Percentiles rank a stretch among this genome's conserved stretches.
Conservation (phyloP, 345 rosid genomes). For the Sisymbrium altissimum region DNA sequence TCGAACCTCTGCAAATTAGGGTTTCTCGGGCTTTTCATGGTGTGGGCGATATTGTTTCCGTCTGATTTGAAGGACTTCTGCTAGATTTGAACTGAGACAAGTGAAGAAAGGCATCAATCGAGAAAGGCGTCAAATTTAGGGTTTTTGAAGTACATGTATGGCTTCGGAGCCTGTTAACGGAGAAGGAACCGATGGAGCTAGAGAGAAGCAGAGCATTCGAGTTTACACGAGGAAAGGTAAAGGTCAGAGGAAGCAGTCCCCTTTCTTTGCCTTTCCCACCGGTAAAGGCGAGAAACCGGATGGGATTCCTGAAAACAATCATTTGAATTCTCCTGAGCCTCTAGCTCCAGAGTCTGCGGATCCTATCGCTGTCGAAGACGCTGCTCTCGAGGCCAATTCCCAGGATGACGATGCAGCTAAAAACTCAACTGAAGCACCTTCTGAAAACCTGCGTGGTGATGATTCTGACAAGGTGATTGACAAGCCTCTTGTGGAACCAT, state of each 20-base stretch:
- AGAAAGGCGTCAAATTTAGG: constrained; percentile 32
- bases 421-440: constrained; percentile 7
- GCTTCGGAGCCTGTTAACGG: constrained; percentile 83
- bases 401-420: neutral
- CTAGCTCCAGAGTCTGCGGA: constrained; percentile 24
- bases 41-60: neutral
- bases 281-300: constrained; percentile 7
- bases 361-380: neutral
- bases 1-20: constrained; percentile 39
- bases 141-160: constrained; percentile 73
- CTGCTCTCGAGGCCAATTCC: neutral
- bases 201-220: constrained; percentile 65
- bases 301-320: constrained; percentile 2
- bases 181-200: constrained; percentile 57
- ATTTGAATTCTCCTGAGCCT: constrained; percentile 26
- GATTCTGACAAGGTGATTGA: constrained; percentile 18
- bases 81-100: neutral
- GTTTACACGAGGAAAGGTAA: constrained; percentile 79
- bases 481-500: constrained; percentile 28
- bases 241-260: constrained; percentile 29
- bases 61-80: constrained; percentile 4
- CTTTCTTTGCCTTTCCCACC: constrained; percentile 12
- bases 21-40: constrained; percentile 22
- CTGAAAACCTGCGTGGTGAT: neutral
- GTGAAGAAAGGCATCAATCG: constrained; percentile 7